Conservation (phyloP, 768 basidiomycete genomes). For the Auricularia sp. region DNA sequence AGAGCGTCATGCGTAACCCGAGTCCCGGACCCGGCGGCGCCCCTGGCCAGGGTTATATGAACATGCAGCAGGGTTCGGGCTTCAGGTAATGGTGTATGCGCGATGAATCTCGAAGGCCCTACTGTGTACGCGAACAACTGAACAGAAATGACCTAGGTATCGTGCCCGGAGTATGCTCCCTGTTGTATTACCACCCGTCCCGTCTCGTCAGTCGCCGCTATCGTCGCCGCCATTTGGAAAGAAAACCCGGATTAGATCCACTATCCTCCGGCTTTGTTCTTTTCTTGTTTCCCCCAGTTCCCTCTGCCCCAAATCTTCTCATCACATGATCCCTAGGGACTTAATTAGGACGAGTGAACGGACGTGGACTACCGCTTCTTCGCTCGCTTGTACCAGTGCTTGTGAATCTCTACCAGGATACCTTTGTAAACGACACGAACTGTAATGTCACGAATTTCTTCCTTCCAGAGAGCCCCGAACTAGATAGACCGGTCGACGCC, state of each 20-base stretch:
- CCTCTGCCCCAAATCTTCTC: neutral
- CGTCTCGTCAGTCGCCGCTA: slow-evolving; percentile 7
- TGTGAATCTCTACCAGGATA: neutral
- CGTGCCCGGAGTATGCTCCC: too few species aligned
- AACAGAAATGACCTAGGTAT: too few species aligned
- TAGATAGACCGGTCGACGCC: too few species aligned
- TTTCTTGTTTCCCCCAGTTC: slow-evolving; percentile 2
- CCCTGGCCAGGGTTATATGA: neutral
- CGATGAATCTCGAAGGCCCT: neutral
- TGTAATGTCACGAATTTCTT: neutral
- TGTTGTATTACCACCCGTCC: slow-evolving; percentile 2
- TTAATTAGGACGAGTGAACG: slow-evolving; percentile 41
- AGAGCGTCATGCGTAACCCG: slow-evolving; percentile 75
- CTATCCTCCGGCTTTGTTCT: slow-evolving; percentile 7
- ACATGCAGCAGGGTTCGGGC: neutral
- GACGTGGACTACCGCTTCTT: slow-evolving; percentile 43
- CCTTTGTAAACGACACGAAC: neutral
- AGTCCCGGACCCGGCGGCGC: slow-evolving; percentile 43
- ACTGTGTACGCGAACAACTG: too few species aligned
- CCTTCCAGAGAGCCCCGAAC: neutral
- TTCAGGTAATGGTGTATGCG: neutral
- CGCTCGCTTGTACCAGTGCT: slow-evolving; percentile 35
- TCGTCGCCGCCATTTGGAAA: too few species aligned
- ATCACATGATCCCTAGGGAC: neutral
- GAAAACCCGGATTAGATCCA: neutral